These are phyloP conservation scores for Ceriops decandra DNA, from an alignment of 345 rosid species.

Conservation along the genomic window DNA sequence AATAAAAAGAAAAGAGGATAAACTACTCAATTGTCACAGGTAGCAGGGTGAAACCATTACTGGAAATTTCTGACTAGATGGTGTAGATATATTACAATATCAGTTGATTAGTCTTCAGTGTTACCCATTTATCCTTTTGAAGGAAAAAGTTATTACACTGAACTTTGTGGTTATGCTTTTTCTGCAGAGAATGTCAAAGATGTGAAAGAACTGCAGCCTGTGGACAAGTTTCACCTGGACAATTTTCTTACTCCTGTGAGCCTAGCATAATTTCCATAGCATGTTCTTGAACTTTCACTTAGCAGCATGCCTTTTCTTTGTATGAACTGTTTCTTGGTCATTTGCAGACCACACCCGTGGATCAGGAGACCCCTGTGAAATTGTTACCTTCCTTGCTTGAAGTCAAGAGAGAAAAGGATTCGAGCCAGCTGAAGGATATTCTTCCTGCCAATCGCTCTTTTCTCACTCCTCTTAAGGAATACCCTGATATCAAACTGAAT, in stretches of 20 bases:
- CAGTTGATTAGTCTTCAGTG: background rate
- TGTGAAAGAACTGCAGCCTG: slow-evolving; percentile 16
- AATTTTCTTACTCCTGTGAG: slow-evolving; percentile 21
- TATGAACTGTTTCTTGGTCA: slow-evolving; percentile 15
- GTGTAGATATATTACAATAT: no score
- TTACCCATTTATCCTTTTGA: background rate
- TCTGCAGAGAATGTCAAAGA: slow-evolving; percentile 31
- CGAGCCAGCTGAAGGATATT: slow-evolving; percentile 40
- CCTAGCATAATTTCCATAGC: slow-evolving; percentile 3
- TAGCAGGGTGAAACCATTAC: no score
- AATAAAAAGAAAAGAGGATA: no score
- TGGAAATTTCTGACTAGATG: no score
- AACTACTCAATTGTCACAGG: no score
- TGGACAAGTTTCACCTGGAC: slow-evolving; percentile 24
- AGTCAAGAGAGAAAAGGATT: slow-evolving; percentile 36
- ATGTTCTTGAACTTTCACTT: slow-evolving; percentile 5
- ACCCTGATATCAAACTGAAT: slow-evolving; percentile 37
- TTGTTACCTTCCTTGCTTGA: slow-evolving; percentile 35
- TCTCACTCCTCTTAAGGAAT: slow-evolving; percentile 37
- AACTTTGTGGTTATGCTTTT: slow-evolving; percentile 13
- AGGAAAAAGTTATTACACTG: slow-evolving; percentile 7
- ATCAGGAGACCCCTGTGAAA: slow-evolving; percentile 18
- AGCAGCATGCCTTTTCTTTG: slow-evolving; percentile 3
- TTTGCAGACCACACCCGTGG: slow-evolving; percentile 29
- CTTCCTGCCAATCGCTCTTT: slow-evolving; percentile 77